Conservation (phyloP, 2,329 filamentous ascomycete genomes). For the Pseudonectria buxi region DNA sequence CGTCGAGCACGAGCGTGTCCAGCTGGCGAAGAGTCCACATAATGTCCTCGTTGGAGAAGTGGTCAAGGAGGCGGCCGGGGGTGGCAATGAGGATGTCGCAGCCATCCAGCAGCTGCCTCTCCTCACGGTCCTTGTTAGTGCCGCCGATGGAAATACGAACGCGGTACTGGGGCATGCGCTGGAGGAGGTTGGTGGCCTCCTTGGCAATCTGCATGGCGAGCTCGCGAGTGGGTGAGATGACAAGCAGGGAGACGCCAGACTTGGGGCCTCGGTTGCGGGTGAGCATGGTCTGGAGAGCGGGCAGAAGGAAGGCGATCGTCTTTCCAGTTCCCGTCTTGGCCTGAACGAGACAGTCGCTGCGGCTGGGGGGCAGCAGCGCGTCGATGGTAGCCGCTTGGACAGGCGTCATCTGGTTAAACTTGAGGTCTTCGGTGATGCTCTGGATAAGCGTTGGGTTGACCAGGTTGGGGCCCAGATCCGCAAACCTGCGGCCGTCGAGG, state of each 20-base stretch:
- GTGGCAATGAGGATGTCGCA: constrained; percentile 79
- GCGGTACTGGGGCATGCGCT: constrained; percentile 65
- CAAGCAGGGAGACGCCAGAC: constrained; percentile 50
- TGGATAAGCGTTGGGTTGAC: constrained; percentile 40
- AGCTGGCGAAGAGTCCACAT: constrained; percentile 59
- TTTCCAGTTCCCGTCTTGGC: constrained; percentile 86
- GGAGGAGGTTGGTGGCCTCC: constrained; percentile 65
- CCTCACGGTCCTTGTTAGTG: constrained; percentile 65
- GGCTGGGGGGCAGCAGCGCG: constrained; percentile 38
- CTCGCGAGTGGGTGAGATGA: constrained; percentile 65
- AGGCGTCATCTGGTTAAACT: constrained; percentile 47
- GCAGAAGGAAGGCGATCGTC: constrained; percentile 75
- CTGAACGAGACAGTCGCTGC: constrained; percentile 60
- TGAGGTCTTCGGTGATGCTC: constrained; percentile 38
- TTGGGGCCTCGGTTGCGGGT: constrained; percentile 26
- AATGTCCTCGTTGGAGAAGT: constrained; percentile 66
- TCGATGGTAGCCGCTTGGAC: constrained; percentile 47
- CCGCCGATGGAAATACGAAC: constrained; percentile 77
- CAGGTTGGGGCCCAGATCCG: constrained; percentile 32
- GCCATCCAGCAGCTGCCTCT: constrained; percentile 61
- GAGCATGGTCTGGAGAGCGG: constrained; percentile 74
- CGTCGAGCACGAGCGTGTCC: constrained; percentile 76
- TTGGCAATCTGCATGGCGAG: constrained; percentile 63
- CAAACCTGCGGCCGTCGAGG: constrained; percentile 37
- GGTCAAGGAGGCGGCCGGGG: constrained; percentile 71